phyloP scores from a whole-genome alignment of 495 filamentous ascomycete genomes.

The Neurospora pannonica region DNA sequence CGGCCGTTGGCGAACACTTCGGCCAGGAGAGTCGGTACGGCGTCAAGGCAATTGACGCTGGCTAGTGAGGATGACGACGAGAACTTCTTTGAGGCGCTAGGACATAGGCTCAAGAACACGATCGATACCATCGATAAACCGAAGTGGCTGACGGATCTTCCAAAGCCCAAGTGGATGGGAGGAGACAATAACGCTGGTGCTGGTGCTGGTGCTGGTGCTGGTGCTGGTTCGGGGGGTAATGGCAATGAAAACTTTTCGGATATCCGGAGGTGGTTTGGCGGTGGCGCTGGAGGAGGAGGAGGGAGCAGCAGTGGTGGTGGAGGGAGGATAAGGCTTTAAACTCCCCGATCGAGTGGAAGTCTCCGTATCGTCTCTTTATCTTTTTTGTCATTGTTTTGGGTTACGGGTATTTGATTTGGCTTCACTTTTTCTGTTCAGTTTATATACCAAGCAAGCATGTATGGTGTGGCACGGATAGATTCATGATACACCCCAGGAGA shows the following conservation, averaged over 20 bases:
- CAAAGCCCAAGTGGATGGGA: conserved; percentile 78
- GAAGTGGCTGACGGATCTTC: conserved; percentile 63
- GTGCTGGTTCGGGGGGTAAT: conserved; percentile 13
- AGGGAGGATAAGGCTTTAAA: conserved; percentile 18
- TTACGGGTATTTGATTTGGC: neutral
- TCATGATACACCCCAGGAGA: neutral
- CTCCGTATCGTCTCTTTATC: neutral
- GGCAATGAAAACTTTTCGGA: conserved; percentile 17
- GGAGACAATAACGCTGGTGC: conserved; percentile 34
- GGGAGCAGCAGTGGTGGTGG: conserved; percentile 2
- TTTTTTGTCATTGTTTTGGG: neutral
- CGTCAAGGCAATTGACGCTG: conserved; percentile 4
- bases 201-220: conserved; percentile 2
- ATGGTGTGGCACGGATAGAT: neutral
- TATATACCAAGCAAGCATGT: neutral
- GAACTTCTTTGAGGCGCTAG: conserved; percentile 71
- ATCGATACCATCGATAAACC: conserved; percentile 77
- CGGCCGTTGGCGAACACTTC: conserved; percentile 25
- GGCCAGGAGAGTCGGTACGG: conserved; percentile 17
- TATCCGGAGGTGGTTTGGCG: conserved; percentile 37
- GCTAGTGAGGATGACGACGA: conserved; percentile 57
- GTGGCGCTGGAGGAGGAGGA: conserved; percentile 13
- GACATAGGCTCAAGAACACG: conserved; percentile 81
- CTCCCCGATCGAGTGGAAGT: neutral
- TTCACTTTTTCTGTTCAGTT: neutral